Base-by-base conservation (phyloP, 441 rosid genomes). In the Populus hybrid region DNA sequence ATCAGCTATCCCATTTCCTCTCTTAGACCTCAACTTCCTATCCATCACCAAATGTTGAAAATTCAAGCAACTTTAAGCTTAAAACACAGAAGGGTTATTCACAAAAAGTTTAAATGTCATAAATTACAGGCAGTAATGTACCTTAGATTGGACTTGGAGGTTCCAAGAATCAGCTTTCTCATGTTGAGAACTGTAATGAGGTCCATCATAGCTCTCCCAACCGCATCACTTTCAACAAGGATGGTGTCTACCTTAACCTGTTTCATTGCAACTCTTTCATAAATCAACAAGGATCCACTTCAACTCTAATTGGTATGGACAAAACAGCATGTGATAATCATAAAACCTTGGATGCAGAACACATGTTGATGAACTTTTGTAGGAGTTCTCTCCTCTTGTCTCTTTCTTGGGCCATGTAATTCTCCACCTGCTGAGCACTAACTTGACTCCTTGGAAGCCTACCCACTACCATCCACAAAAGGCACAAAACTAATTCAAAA, bases 141-240 rank as follows among this genome's bases (percentile, higher is more conserved):
- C 97, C 93, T 89, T 50, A 86, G 76, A 80, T 71, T 87, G 71
- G 96, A 85, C 78, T 89, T 91, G 83, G 73, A 73, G 77, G 89
- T 85, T 82, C 98, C 97, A 79, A 95, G 84, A 74, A 92, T 96
- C 18, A 95, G 88, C 90, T 85, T 95, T 78, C 64, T 92, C 40
- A 92, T 85, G 86, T 87, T 83, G 74, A 93, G 92, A 83, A 91
- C 80, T 63, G 96, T 88, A 46, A 95, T 85, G 57, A 93, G 92
- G 73, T 93, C 93, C 73, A 82, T 53, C 30, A 92, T 81, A 5
- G 99, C 92, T 81, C 88, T 91, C 18, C 87, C 89, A 66, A 87
- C 92, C 74, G 65, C 70, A 77, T 91, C 96, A 78, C 96, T 93
- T 85, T 93, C 98, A 46, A 93, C 82, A 69, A 95, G 90, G 32